Base-by-base conservation (phyloP, 805 yeast species). In the Candida silvicultrix region DNA sequence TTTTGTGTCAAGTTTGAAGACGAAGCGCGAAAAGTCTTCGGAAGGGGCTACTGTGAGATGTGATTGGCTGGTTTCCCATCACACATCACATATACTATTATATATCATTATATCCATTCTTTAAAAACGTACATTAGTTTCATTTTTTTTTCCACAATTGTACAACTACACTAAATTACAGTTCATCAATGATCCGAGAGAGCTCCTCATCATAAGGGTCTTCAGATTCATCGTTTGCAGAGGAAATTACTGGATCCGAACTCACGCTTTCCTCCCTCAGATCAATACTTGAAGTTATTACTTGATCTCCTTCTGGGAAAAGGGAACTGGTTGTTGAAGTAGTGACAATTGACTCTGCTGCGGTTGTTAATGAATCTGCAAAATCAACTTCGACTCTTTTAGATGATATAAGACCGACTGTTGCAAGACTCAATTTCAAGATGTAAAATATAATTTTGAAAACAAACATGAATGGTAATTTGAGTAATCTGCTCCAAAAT, bases 401-500 rank as follows among this genome's bases (percentile, higher is more conserved):
- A 31, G 19, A 20, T 5, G 47, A 43, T 14, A 53, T 22, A 4
- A 52, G 36, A 1, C 58, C 55, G 28, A 51, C n/a, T 6, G 43
- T 41, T 22, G 48, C 50, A 7, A 52, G 32, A 3, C 42, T n/a
- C n/a, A 49, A 5, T 43, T 45, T 45, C 6, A 51, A 7, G 2
- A 45, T 40, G 29, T 47, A 50, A 23, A 48, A 45, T 5, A 53
- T 16, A 14, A 49, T 11, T 8, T 41, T 51, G 22, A 47, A 45
- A 4, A 50, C 38, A 12, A 55, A 16, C 40, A 38, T 50, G 18
- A 53, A 44, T 5, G 62, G 62, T n/a, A 49, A 34, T 28, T 48
- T 52, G 18, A 58, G 44, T 4, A 58, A 9, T 44, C 63, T 49
- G 4, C 51, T 36, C 56, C 56, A 59, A 14, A 56, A 32, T 2